phyloP scores from a whole-genome alignment of 371 early-diverging fungal genomes.

The Mortierella sp. region DNA sequence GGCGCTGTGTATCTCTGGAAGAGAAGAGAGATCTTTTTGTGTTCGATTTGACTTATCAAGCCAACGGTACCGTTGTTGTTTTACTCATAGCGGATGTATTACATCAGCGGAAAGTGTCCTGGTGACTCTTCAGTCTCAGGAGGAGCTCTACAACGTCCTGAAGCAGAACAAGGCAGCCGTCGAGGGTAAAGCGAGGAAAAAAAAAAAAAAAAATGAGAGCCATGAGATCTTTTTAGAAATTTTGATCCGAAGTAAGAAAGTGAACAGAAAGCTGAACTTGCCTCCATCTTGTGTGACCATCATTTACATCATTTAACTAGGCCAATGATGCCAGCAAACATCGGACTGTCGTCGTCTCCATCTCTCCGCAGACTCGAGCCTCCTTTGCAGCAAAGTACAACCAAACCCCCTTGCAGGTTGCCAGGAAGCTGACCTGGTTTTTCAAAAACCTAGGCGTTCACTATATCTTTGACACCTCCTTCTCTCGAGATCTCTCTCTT shows the following conservation, averaged over 20 bases:
- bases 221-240: conserved; percentile 4
- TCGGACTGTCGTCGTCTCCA: conserved; percentile 78
- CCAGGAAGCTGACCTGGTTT: conserved; percentile 67
- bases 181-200: conserved; percentile 42
- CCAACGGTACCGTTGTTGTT: neutral
- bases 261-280: neutral
- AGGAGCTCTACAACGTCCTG: conserved; percentile 83
- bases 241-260: neutral
- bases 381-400: conserved; percentile 90
- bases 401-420: conserved; percentile 69
- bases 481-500: conserved; percentile 86
- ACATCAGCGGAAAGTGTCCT: conserved; percentile 97
- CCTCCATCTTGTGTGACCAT: neutral
- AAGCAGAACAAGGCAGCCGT: conserved; percentile 67
- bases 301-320: conserved; percentile 7
- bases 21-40: conserved; percentile 1
- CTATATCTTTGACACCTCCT: conserved; percentile 88
- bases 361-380: conserved; percentile 93
- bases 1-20: neutral
- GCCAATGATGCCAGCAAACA: conserved; percentile 57
- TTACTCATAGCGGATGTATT: conserved; percentile 85
- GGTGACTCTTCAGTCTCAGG: conserved; percentile 90
- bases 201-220: neutral
- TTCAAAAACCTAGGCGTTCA: conserved; percentile 84
- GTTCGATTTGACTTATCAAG: neutral